phyloP scores from a whole-genome alignment of 257 asterid genomes.

The Solanum pennellii region DNA sequence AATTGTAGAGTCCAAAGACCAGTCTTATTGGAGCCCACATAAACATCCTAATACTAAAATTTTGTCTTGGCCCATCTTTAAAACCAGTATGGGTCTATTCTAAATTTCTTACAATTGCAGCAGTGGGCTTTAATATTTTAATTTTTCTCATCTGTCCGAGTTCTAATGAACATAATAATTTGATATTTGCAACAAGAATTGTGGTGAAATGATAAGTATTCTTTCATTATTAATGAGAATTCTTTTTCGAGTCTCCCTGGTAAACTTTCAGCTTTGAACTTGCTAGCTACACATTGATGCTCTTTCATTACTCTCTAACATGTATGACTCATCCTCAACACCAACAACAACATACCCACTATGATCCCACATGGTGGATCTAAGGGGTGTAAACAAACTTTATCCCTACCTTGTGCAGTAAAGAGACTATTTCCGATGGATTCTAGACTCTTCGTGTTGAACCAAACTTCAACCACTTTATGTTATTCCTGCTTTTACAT shows the following conservation, averaged over 20 bases:
- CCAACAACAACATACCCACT: neutral
- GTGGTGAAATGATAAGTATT: no score
- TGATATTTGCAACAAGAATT: no score
- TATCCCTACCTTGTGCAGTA: neutral
- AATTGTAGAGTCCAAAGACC: neutral
- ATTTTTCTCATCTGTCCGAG: neutral
- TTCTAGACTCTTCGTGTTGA: neutral
- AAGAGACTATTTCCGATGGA: neutral
- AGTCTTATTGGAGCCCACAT: neutral
- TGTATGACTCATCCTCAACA: slow-evolving; percentile 29
- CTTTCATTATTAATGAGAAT: no score
- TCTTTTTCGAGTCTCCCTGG: no score
- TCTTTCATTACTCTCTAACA: no score
- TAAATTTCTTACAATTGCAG: neutral
- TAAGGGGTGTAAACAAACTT: neutral
- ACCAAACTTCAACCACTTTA: neutral
- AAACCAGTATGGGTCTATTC: neutral
- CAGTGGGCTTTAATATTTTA: neutral
- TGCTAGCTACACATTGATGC: slow-evolving; percentile 53
- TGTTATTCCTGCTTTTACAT: neutral
- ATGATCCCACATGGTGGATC: neutral
- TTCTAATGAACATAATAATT: neutral
- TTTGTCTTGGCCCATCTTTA: neutral
- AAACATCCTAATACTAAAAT: neutral
- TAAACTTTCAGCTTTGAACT: no score